phyloP scores from a whole-genome alignment of 371 early-diverging fungal genomes.

The Mucor lusitanicus region DNA sequence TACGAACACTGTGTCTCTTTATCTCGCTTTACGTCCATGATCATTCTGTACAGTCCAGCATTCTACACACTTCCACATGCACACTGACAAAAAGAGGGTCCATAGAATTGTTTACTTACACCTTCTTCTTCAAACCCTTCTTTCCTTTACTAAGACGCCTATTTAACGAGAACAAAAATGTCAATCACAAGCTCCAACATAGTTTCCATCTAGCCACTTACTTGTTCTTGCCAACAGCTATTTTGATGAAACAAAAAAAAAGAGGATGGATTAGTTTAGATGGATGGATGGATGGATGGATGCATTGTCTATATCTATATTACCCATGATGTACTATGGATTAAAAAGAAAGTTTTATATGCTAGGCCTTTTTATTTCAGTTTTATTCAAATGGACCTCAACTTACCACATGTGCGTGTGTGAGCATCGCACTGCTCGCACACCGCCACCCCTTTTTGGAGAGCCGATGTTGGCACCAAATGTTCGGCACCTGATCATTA shows the following conservation, averaged over 20 bases:
- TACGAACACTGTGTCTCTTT: neutral
- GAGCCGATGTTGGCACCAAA: too few relatives aligned
- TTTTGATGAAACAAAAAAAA: neutral
- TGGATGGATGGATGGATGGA: conserved; percentile 21
- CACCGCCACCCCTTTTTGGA: neutral
- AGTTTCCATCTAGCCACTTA: conserved; percentile 3
- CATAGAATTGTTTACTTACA: conserved; percentile 64
- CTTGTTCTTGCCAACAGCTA: conserved; percentile 96
- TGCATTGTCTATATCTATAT: conserved; percentile 3
- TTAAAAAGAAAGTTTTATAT: conserved; percentile 24
- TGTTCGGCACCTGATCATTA: too few relatives aligned
- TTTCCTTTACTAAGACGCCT: conserved; percentile 93
- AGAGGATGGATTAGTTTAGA: neutral
- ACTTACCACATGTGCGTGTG: neutral
- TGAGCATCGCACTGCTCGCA: neutral
- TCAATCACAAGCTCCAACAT: neutral
- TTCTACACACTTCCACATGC: neutral
- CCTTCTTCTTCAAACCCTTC: conserved; percentile 97
- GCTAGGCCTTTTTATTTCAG: conserved; percentile 2
- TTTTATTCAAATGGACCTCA: neutral
- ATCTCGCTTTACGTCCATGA: neutral
- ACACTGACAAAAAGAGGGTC: neutral
- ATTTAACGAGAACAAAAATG: conserved; percentile 10
- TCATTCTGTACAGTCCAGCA: neutral
- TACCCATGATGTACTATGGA: conserved; percentile 30